Evolutionary conservation across 306 rosid species (phyloP).

Genomic region (Sphenostylis stenocarpa): DNA sequence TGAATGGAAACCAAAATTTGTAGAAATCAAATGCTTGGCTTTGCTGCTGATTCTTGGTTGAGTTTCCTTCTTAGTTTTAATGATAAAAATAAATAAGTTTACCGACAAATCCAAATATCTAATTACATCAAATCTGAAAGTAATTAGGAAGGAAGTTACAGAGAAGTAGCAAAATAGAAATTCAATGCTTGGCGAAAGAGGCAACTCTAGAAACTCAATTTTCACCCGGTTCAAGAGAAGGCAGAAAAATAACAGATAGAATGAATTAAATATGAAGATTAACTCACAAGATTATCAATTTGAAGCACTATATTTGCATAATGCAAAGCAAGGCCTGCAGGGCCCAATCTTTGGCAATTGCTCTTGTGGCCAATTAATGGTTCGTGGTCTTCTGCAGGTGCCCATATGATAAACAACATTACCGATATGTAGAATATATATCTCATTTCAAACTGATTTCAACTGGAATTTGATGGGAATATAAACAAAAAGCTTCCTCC

Average conservation of each 20-base stretch:
- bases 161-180: constrained; percentile 3
- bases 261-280: constrained; percentile 17
- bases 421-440: not conserved
- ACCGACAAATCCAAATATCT: not conserved
- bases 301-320: constrained; percentile 82
- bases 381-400: constrained; percentile 45
- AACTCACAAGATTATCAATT: constrained; percentile 78
- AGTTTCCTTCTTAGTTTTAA: not conserved
- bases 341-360: constrained; percentile 62
- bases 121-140: not conserved
- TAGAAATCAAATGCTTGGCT: not conserved
- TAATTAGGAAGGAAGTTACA: not conserved
- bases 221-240: constrained; percentile 6
- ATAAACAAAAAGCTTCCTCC: not conserved
- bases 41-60: constrained; percentile 5
- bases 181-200: not conserved
- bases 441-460: constrained; percentile 12
- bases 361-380: constrained; percentile 37
- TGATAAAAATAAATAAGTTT: not conserved
- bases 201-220: constrained; percentile 1
- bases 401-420: constrained; percentile 35
- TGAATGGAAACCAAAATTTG: not conserved
- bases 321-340: constrained; percentile 82
- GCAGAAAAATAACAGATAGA: not conserved
- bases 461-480: not conserved